These are phyloP conservation scores for Fusarium armeniacum DNA, from an alignment of 2,329 filamentous ascomycete species.

Conservation along the genomic window DNA sequence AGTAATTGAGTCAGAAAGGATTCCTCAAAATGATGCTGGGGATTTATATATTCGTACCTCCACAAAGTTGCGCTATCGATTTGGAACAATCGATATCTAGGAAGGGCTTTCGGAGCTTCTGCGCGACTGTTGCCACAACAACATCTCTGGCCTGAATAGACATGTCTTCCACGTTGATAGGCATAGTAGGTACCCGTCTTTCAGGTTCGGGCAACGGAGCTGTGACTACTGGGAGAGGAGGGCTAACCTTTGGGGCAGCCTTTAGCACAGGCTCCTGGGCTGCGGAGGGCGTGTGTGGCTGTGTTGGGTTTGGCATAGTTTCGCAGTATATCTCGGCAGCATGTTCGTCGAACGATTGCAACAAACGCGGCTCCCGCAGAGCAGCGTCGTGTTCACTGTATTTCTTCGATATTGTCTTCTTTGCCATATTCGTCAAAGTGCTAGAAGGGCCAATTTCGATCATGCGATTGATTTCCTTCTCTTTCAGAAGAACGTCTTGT, in stretches of 20 bases:
- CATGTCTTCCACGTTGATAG: neutral
- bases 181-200: neutral
- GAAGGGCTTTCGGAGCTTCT: neutral
- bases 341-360: neutral
- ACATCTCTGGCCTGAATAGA: neutral
- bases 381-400: neutral
- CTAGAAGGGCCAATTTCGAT: neutral
- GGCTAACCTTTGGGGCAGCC: neutral
- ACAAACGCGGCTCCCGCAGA: neutral
- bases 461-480: neutral
- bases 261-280: neutral
- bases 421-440: neutral
- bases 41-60: neutral
- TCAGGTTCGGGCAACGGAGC: neutral
- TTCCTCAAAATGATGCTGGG: neutral
- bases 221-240: neutral
- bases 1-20: neutral
- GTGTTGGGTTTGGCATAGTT: neutral
- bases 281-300: neutral
- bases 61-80: neutral
- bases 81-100: neutral
- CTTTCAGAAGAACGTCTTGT: neutral
- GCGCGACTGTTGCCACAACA: neutral
- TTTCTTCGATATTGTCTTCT: neutral
- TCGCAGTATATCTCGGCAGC: neutral